A percentile compares a stretch with the other conserved stretches of the same genome.
Evolutionary conservation across 345 rosid species (phyloP).

Genomic region (Corymbia maculata): DNA sequence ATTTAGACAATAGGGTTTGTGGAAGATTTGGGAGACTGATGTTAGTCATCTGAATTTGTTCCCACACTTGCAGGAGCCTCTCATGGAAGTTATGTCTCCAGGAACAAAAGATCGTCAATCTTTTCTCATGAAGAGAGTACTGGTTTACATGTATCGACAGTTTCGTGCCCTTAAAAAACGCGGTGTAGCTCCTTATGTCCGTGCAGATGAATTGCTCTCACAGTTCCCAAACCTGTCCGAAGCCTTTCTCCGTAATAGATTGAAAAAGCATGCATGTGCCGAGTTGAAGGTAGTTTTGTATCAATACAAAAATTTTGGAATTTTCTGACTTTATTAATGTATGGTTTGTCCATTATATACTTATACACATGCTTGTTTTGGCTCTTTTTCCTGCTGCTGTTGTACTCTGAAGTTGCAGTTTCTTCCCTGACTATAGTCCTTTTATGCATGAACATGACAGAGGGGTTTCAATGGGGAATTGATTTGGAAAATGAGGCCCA

Average conservation of each 20-base stretch:
- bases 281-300: slow-evolving; percentile 44
- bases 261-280: slow-evolving; percentile 56
- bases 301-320: not conserved
- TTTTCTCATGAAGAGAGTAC: slow-evolving; percentile 60
- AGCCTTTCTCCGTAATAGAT: slow-evolving; percentile 50
- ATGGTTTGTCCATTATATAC: not conserved
- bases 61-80: slow-evolving; percentile 66
- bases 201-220: slow-evolving; percentile 56
- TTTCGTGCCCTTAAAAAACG: slow-evolving; percentile 55
- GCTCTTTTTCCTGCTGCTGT: not conserved
- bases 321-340: not conserved
- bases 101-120: slow-evolving; percentile 73
- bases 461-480: slow-evolving; percentile 59
- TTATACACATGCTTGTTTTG: not conserved
- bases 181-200: slow-evolving; percentile 44
- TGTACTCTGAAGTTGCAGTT: not conserved
- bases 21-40: not conserved
- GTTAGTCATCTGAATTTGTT: not conserved
- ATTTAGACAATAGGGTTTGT: not conserved
- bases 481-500: slow-evolving; percentile 60
- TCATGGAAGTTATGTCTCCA: slow-evolving; percentile 88
- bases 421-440: not conserved
- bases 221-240: slow-evolving; percentile 68
- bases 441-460: slow-evolving; percentile 31
- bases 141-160: slow-evolving; percentile 75